phyloP scores from a whole-genome alignment of 177 flowering plant genomes.

The Vitis hybrid region DNA sequence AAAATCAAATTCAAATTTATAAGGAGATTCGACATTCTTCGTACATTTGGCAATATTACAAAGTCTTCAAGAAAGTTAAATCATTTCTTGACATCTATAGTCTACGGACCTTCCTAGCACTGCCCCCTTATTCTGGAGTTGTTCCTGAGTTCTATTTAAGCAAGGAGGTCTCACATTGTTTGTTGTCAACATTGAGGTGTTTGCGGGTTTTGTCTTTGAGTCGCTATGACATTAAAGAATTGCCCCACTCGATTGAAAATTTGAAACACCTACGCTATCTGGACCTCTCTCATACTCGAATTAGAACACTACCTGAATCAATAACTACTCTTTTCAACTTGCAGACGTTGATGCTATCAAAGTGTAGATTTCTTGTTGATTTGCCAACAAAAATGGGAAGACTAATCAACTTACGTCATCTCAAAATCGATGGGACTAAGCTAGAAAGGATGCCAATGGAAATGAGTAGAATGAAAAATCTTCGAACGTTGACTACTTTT shows the following conservation, averaged over 20 bases:
- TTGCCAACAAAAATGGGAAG: constrained; percentile 17
- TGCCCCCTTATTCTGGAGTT: no score
- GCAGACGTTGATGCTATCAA: constrained; percentile 23
- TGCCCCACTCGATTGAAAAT: constrained; percentile 28
- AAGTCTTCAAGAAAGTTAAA: background rate
- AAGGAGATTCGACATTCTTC: constrained; percentile 24
- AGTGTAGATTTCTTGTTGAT: constrained; percentile 19
- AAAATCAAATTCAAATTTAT: background rate
- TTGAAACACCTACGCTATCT: constrained; percentile 33
- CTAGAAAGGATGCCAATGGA: constrained; percentile 11
- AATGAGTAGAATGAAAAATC: background rate
- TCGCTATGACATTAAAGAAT: background rate
- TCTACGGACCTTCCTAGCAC: constrained; percentile 29
- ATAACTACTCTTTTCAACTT: constrained; percentile 23
- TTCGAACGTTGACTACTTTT: no score
- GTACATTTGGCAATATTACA: background rate
- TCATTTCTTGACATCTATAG: background rate
- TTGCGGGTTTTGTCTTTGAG: constrained; percentile 22
- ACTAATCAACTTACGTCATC: constrained; percentile 14
- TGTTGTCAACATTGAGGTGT: constrained; percentile 10
- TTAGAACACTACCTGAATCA: constrained; percentile 25
- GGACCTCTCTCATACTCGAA: constrained; percentile 24
- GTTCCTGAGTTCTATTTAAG: background rate
- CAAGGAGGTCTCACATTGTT: background rate
- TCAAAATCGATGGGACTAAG: constrained; percentile 2